These are phyloP conservation scores for Glycine latifolia DNA, from an alignment of 306 rosid genomes.

Conservation along the genomic window DNA sequence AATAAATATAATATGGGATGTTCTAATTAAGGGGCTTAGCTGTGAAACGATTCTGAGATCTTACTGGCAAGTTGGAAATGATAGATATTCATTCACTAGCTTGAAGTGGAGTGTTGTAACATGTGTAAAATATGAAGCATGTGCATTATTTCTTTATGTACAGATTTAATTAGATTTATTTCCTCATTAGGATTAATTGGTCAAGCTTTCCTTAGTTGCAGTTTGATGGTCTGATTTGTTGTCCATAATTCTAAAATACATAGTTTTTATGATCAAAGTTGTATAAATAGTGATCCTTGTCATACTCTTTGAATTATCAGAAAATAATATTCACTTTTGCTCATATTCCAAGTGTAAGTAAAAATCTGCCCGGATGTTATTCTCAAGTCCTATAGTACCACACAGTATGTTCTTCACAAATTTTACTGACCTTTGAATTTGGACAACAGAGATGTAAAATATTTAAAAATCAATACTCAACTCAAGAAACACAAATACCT, in stretches of 20 bases:
- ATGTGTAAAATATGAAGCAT: constrained; percentile 11
- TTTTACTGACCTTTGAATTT: not conserved
- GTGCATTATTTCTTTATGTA: not conserved
- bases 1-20: not conserved
- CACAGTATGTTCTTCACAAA: not conserved
- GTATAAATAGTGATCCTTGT: not conserved
- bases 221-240: not conserved
- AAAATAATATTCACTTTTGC: not conserved
- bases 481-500: constrained; percentile 1
- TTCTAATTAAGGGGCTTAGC: not conserved
- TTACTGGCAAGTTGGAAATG: not conserved
- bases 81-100: not conserved
- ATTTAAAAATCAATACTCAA: constrained; percentile 21
- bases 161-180: not conserved
- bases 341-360: not conserved
- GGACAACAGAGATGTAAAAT: not conserved
- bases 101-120: not conserved
- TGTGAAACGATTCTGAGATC: not conserved
- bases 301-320: not conserved
- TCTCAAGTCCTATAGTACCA: constrained; percentile 7
- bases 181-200: not conserved
- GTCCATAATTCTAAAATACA: not conserved
- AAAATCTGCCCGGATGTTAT: constrained; percentile 6
- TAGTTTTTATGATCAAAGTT: not conserved
- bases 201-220: not conserved